Evolutionary conservation across 768 basidiomycete species (phyloP).

Genomic region (Pulveroboletus sp.): DNA sequence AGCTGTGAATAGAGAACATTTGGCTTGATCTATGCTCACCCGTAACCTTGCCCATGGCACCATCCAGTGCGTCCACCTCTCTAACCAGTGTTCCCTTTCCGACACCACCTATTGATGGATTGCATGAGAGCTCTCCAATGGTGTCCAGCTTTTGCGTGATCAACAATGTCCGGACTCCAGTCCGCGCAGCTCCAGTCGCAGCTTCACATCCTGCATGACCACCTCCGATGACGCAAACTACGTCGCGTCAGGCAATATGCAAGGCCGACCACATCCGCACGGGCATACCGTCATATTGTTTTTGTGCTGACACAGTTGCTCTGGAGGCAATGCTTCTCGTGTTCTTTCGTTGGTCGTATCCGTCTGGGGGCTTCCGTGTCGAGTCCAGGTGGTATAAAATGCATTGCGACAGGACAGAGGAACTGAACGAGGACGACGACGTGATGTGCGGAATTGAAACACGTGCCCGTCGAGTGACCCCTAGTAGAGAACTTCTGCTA

Average conservation of each 20-base stretch:
- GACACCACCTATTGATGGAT: conserved; percentile 88
- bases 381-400: too few species aligned
- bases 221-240: conserved; percentile 84
- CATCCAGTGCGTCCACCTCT: conserved; percentile 88
- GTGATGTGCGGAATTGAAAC: background rate
- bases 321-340: conserved; percentile 1
- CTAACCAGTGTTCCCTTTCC: conserved; percentile 91
- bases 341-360: too few species aligned
- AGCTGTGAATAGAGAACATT: background rate
- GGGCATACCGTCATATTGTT: conserved; percentile 25
- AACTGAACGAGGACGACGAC: background rate
- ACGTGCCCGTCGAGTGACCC: conserved; percentile 5
- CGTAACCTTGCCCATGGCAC: conserved; percentile 77
- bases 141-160: conserved; percentile 80
- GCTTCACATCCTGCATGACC: conserved; percentile 95
- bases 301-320: background rate
- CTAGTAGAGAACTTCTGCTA: background rate
- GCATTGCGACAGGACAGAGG: background rate
- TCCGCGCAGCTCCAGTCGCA: conserved; percentile 78
- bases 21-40: conserved; percentile 41
- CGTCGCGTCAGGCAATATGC: conserved; percentile 35
- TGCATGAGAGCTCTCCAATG: conserved; percentile 84
- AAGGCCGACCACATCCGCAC: background rate
- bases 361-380: too few species aligned
- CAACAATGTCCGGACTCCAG: conserved; percentile 76